Evolutionary conservation across 805 yeast genomes (phyloP), one percentile per base, ranked within the genome.

Genomic region (Pichia nakasei): DNA sequence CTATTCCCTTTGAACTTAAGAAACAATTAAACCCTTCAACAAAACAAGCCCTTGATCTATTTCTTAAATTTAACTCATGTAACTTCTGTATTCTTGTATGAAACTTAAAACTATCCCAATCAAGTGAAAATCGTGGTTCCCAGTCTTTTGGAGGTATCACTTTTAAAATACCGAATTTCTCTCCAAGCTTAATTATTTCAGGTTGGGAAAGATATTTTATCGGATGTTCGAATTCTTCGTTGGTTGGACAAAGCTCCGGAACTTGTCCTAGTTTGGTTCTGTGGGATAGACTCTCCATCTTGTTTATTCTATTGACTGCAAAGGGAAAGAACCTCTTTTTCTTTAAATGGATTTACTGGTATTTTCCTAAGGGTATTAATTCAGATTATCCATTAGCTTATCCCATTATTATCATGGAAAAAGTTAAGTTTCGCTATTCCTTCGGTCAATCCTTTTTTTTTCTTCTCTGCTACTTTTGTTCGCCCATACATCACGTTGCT

Each of bases 81-180:
- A 85, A 55, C 38, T 70, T 73, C 57, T 84, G 93, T n/a, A 80
- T 57, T 43, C 94, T 61, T 9, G 87, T 82, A 48, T 76, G 80
- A 55, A 85, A 84, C 39, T 62, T 69, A 60, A 84, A 83, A n/a
- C 56, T 57, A 7, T 63, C 53, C 38, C 67, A 65, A 39, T 82
- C 69, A 19, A 83, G 63, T 43, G 78, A 69, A 49, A 82, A 71
- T 0, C 76, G 76, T 0, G 82, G 80, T 38, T 56, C 57, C 80
- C 80, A 76, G n/a, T 54, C 60, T 17, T 49, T 43, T 0, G 82
- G 82, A 5, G 82, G 82, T 9, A 67, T 64, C 2, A 76, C 52
- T 52, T 76, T 76, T 26, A 76, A 58, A n/a, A 76, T 63, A 3
- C 82, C 82, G 52, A 59, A 74, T 40, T 65, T 52, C 9, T 60